Evolutionary conservation across 2,329 filamentous ascomycete species (phyloP).

Genomic region (Dendryphion nanum): DNA sequence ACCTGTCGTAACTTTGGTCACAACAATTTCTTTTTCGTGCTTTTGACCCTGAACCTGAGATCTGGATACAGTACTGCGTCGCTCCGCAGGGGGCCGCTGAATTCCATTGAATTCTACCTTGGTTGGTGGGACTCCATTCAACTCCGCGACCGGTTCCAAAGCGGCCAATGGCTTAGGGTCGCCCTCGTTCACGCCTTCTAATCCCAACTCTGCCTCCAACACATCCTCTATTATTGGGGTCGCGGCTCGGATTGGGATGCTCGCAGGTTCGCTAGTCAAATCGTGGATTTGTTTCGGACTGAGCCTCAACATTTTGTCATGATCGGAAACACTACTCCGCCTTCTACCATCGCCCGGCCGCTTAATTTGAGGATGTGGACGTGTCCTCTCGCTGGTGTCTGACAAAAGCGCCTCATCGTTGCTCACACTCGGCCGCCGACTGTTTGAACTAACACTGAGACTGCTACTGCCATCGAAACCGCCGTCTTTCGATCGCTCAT

Average conservation of each 20-base stretch:
- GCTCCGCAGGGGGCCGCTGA: too few species aligned
- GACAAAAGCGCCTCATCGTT: slow-evolving; percentile 32
- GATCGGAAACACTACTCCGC: slow-evolving; percentile 36
- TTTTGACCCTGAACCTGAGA: slow-evolving; percentile 5
- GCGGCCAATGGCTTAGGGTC: slow-evolving; percentile 16
- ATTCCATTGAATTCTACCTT: neutral
- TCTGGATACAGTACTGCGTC: slow-evolving; percentile 4
- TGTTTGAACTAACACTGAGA: slow-evolving; percentile 12
- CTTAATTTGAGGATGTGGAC: slow-evolving; percentile 24
- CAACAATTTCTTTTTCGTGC: slow-evolving; percentile 28
- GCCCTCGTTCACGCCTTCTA: slow-evolving; percentile 4
- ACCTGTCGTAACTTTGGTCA: slow-evolving; percentile 21
- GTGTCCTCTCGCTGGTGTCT: slow-evolving; percentile 32
- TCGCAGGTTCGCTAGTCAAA: slow-evolving; percentile 54
- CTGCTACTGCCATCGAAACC: slow-evolving; percentile 1
- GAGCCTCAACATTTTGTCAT: slow-evolving; percentile 50
- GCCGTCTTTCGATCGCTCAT: slow-evolving; percentile 1
- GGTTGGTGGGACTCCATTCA: slow-evolving; percentile 1
- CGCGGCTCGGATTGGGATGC: slow-evolving; percentile 50
- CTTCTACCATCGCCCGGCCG: slow-evolving; percentile 34
- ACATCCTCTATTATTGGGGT: slow-evolving; percentile 38
- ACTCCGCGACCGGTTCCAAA: slow-evolving; percentile 18
- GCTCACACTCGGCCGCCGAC: slow-evolving; percentile 17
- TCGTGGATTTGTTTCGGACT: slow-evolving; percentile 56
- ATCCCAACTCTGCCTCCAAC: slow-evolving; percentile 20